Conservation (phyloP, 1,284 basidiomycete genomes). For the Rhodotorula sp. region DNA sequence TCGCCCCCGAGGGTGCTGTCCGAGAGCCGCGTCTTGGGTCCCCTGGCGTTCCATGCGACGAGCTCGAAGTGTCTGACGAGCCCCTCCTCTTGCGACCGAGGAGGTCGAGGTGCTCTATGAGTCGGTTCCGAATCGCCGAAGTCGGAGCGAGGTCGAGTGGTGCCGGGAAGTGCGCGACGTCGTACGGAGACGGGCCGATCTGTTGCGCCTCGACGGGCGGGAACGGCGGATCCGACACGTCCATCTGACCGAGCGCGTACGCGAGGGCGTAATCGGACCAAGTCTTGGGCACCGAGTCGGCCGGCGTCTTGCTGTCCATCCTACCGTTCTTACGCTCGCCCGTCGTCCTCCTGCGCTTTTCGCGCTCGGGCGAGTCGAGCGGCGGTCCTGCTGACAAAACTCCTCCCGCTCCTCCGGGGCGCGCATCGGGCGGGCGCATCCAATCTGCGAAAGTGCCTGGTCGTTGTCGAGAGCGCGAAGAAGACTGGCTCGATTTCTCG, state of each 20-base stretch:
- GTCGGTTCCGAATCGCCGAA: slow-evolving; percentile 35
- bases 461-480: background rate
- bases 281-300: slow-evolving; percentile 10
- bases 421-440: background rate
- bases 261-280: slow-evolving; percentile 14
- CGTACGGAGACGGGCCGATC: slow-evolving; percentile 33
- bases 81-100: slow-evolving; percentile 10
- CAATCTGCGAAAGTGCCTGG: background rate
- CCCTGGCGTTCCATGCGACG: background rate
- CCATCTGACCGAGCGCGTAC: slow-evolving; percentile 30
- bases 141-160: slow-evolving; percentile 16
- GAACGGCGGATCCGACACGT: slow-evolving; percentile 39
- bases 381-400: background rate
- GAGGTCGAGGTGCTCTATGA: slow-evolving; percentile 41
- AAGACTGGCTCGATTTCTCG: too few relatives aligned
- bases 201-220: slow-evolving; percentile 22
- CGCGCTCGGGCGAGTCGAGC: background rate
- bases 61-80: background rate
- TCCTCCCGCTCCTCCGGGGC: too few relatives aligned
- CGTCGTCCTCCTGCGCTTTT: background rate
- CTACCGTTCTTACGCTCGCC: background rate
- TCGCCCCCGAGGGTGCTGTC: background rate
- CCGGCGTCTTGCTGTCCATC: slow-evolving; percentile 9
- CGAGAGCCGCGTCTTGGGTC: background rate
- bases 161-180: slow-evolving; percentile 25